Conservation (phyloP, 495 filamentous ascomycete genomes). For the Penicillium bovifimosum region DNA sequence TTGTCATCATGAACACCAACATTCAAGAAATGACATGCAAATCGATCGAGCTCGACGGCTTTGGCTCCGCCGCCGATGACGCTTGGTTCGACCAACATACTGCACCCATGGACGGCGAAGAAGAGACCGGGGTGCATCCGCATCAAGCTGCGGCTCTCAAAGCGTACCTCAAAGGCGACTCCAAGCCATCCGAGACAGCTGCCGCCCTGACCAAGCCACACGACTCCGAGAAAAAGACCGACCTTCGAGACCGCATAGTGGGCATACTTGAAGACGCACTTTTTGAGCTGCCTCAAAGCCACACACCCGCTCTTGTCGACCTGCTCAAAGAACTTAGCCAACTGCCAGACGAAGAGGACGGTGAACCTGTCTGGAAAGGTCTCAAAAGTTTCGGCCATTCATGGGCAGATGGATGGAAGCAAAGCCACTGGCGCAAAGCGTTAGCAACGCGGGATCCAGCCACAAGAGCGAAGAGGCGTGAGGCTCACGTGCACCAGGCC, state of each 20-base stretch:
- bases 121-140: slow-evolving; percentile 4
- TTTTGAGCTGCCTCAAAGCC: slow-evolving; percentile 2
- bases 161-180: slow-evolving; percentile 5
- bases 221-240: slow-evolving; percentile 1
- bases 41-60: slow-evolving; percentile 4
- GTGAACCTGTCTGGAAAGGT: slow-evolving; percentile 1
- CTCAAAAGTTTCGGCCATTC: slow-evolving; percentile 1
- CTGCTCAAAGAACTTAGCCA: slow-evolving; percentile 1
- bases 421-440: slow-evolving; percentile 3
- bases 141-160: slow-evolving; percentile 8
- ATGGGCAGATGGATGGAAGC: slow-evolving; percentile 8
- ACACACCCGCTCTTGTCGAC: slow-evolving; percentile 2
- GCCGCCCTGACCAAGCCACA: slow-evolving; percentile 1
- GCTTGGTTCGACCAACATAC: slow-evolving; percentile 6
- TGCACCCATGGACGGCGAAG: slow-evolving; percentile 8
- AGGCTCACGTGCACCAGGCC: slow-evolving; percentile 3
- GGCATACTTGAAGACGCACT: slow-evolving; percentile 7
- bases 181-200: slow-evolving; percentile 6
- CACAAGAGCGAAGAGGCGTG: slow-evolving; percentile 3
- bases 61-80: slow-evolving; percentile 1
- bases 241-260: slow-evolving; percentile 1
- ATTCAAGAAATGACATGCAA: slow-evolving; percentile 4
- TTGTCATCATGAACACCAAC: not conserved
- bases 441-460: slow-evolving; percentile 4
- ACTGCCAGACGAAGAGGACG: slow-evolving; percentile 3